These are phyloP conservation scores for Botrytis porri DNA, from an alignment of 2,329 filamentous ascomycete genomes.

Conservation along the genomic window DNA sequence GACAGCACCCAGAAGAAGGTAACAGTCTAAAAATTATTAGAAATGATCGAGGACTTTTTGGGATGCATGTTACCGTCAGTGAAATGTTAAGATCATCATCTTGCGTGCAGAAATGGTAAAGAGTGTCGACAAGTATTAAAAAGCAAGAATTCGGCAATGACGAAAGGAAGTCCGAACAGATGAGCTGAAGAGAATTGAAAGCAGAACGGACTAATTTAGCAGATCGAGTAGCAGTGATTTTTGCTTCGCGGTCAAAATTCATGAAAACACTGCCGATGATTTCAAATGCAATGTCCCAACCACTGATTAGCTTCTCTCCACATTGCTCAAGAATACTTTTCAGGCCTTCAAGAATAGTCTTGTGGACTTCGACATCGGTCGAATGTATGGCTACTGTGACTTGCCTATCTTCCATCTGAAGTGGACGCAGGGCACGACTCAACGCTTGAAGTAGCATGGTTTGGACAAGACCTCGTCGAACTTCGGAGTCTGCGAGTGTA, in stretches of 20 bases:
- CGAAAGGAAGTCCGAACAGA: slow-evolving; percentile 90
- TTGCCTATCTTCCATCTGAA: slow-evolving; percentile 54
- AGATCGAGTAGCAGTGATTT: slow-evolving; percentile 52
- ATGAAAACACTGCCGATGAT: slow-evolving; percentile 82
- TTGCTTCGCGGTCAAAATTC: slow-evolving; percentile 24
- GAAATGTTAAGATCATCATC: slow-evolving; percentile 93
- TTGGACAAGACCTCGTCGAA: slow-evolving; percentile 61
- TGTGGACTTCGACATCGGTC: slow-evolving; percentile 76
- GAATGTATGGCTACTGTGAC: slow-evolving; percentile 56
- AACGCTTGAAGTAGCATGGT: slow-evolving; percentile 67
- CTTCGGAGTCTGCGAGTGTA: slow-evolving; percentile 51
- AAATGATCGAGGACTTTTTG: slow-evolving; percentile 9
- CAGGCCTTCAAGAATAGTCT: slow-evolving; percentile 73
- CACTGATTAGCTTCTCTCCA: slow-evolving; percentile 76
- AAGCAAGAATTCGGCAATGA: slow-evolving; percentile 70
- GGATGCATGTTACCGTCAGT: slow-evolving; percentile 66
- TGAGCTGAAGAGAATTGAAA: slow-evolving; percentile 84
- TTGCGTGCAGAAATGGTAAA: slow-evolving; percentile 87
- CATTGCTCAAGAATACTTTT: slow-evolving; percentile 83
- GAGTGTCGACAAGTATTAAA: slow-evolving; percentile 75
- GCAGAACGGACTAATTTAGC: slow-evolving; percentile 77
- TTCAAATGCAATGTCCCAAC: slow-evolving; percentile 83
- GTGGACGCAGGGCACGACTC: slow-evolving; percentile 55
- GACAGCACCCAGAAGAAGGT: slow-evolving; percentile 96
- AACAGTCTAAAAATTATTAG: slow-evolving; percentile 58